Evolutionary conservation across 306 rosid genomes (phyloP), one percentile per base, ranked within the genome.

Genomic region (Oxytropis ochrocephala): DNA sequence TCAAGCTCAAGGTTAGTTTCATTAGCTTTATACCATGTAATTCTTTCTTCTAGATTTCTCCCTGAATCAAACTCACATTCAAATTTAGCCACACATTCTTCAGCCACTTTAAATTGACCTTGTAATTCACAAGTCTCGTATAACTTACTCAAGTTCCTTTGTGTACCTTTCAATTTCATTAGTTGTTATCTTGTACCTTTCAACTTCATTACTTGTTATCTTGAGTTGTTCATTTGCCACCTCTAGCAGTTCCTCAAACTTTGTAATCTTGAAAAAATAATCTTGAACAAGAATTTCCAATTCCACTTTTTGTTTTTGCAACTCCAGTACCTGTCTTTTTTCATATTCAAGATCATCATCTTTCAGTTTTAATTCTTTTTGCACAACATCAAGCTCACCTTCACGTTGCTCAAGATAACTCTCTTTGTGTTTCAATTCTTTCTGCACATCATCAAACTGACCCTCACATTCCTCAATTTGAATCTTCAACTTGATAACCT

Each of bases 331-430:
- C 54, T 24, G 83, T 70, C 58, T 43, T 54, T 74, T 85, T 80
- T 79, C 87, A 41, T 64, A 43, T 64, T 75, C 76, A 53, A 86
- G 82, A 32, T 84, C 85, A 42, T 76, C 78, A 54, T 81, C 85
- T 78, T 71, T 89, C 69, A n/a, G 46, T 49, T 74, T 56, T 58
- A 81, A 30, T 64, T 81, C 75, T 46, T 70, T 56, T 59, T 29
- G 61, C 38, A 55, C 81, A 27, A 9, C 62, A 38, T 67, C 71
- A 12, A 84, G 79, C 57, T 54, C 77, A 54, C 18, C 75, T 72
- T 87, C 76, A 13, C 50, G 58, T 71, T 60, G 58, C 78, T 21
- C 27, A 21, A 21, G 27, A 21, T 21, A 21, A 21, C 27, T 21
- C 27, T 21, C 27, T 21, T 21, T 21, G 1, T 1, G 27, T 21